A percentile compares a stretch with the other conserved stretches of the same genome.
These are phyloP conservation scores for Ganoderma multipileum DNA, from an alignment of 1,284 basidiomycete genomes.

Conservation along the genomic window DNA sequence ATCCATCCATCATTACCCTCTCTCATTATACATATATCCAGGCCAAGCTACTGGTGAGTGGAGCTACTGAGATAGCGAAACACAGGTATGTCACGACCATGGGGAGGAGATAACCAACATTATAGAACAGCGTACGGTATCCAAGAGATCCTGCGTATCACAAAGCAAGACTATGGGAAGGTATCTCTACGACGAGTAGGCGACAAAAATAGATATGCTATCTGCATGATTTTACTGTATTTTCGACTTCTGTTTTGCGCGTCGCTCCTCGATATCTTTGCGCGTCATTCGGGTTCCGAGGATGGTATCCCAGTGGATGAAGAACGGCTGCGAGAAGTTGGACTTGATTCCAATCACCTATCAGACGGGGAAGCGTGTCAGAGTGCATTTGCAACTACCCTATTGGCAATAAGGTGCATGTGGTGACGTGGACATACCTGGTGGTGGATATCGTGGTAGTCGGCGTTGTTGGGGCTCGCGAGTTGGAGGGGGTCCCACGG, in stretches of 20 bases:
- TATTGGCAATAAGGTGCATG: neutral
- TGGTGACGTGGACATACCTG: conserved; percentile 57
- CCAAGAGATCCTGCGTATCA: conserved; percentile 9
- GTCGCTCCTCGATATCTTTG: conserved; percentile 61
- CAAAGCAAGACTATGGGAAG: conserved; percentile 1
- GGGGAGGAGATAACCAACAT: conserved; percentile 6
- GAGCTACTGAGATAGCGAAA: neutral
- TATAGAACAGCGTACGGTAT: conserved; percentile 8
- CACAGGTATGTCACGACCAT: conserved; percentile 4
- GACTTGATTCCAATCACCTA: conserved; percentile 92
- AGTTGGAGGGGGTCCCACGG: conserved; percentile 92
- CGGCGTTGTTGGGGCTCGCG: conserved; percentile 91
- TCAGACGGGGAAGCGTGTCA: neutral
- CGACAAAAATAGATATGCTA: neutral
- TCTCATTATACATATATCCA: conserved; percentile 9
- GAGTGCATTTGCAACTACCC: neutral
- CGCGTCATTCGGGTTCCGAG: conserved; percentile 86
- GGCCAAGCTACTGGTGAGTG: neutral
- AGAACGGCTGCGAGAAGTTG: conserved; percentile 97
- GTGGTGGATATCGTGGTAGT: conserved; percentile 99
- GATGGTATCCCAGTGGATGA: conserved; percentile 85
- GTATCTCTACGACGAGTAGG: conserved; percentile 3
- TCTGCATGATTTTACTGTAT: conserved; percentile 11
- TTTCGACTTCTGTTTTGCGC: conserved; percentile 37
- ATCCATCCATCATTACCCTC: conserved; percentile 15